These are phyloP conservation scores for Trichoderma sp. DNA, from an alignment of 2,329 filamentous ascomycete genomes.

Conservation along the genomic window DNA sequence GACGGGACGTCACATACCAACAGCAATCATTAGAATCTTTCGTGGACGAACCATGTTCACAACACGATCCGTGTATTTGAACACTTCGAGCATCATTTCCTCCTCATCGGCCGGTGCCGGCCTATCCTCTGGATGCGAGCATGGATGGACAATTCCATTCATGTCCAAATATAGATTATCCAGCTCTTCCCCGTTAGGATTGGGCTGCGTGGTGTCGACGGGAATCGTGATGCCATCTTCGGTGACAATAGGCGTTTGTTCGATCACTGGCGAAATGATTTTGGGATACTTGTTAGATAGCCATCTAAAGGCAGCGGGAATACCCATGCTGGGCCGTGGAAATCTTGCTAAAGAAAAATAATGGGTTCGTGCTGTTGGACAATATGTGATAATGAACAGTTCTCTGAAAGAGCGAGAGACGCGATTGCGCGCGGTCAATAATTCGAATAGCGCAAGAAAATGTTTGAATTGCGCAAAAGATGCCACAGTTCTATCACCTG, in stretches of 20 bases:
- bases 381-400: neutral
- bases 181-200: conserved; percentile 96
- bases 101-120: conserved; percentile 91
- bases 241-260: conserved; percentile 79
- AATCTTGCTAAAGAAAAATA: neutral
- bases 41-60: conserved; percentile 98
- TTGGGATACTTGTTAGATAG: conserved; percentile 96
- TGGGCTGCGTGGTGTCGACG: conserved; percentile 78
- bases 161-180: conserved; percentile 98
- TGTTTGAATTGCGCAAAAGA: neutral
- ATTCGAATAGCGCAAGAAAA: neutral
- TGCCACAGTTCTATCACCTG: no score
- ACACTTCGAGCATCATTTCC: conserved; percentile 99
- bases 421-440: neutral
- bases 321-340: conserved; percentile 68
- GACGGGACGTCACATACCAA: conserved; percentile 59
- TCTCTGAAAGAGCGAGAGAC: neutral
- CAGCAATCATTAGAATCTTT: conserved; percentile 95
- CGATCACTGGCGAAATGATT: conserved; percentile 88
- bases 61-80: conserved; percentile 97
- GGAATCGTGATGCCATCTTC: conserved; percentile 81
- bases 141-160: conserved; percentile 99
- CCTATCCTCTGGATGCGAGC: conserved; percentile 92
- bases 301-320: conserved; percentile 94
- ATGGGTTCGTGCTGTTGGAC: neutral